Conservation (phyloP, 768 basidiomycete species). For the Mycena leptocephala region DNA sequence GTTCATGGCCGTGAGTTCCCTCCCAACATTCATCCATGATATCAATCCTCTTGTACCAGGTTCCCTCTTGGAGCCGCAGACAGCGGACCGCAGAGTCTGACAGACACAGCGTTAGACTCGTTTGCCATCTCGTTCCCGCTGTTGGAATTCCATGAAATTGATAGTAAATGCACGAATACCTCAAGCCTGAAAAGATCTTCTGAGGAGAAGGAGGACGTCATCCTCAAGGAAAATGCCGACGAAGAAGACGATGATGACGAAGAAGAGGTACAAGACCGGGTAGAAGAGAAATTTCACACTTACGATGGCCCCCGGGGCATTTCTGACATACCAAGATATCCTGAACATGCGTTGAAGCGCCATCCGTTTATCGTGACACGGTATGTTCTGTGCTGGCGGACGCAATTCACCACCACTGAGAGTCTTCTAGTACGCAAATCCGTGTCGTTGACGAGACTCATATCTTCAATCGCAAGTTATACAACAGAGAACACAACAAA, state of each 20-base stretch:
- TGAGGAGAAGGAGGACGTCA: background rate
- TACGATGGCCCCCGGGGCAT: background rate
- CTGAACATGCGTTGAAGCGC: constrained; percentile 37
- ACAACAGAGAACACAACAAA: constrained; percentile 44
- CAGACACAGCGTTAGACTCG: constrained; percentile 29
- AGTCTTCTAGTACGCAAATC: constrained; percentile 49
- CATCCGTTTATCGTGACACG: constrained; percentile 57
- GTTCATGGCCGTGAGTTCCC: too few species aligned
- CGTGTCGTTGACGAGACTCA: constrained; percentile 50
- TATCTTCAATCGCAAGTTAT: constrained; percentile 46
- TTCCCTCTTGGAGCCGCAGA: constrained; percentile 23
- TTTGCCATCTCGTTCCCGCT: constrained; percentile 26
- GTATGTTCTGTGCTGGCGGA: constrained; percentile 33
- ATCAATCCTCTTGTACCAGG: background rate
- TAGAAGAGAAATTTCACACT: background rate
- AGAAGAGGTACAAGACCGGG: background rate
- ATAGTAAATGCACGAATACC: constrained; percentile 3
- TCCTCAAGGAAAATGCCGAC: background rate
- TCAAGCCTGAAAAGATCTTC: background rate
- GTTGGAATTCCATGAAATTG: constrained; percentile 30
- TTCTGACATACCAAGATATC: constrained; percentile 15
- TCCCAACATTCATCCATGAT: background rate
- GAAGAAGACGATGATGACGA: background rate
- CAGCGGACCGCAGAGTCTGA: background rate
- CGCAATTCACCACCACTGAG: too few species aligned